Base-by-base conservation (phyloP, 768 basidiomycete species). In the Xerocomus brunneocitrinus region DNA sequence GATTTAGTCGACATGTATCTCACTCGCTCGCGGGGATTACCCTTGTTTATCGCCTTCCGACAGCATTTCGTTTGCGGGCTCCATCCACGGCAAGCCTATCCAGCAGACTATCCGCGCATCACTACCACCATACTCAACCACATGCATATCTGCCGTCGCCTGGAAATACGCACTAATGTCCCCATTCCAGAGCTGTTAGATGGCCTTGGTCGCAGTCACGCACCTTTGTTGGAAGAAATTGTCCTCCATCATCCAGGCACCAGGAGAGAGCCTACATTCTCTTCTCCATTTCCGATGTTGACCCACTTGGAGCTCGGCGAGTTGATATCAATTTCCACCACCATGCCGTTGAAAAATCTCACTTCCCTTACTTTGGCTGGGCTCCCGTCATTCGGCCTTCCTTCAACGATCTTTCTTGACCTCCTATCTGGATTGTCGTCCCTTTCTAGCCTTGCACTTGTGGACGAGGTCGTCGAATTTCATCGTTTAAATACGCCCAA, bases 381-480 rank as follows among this genome's bases (percentile, higher is more conserved):
- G 13, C 35, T 55, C 22, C 64, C 68, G 14, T 56, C 54, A 27
- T 53, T 54, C 19, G 56, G 67, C 19, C 55, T 67, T 40, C 58
- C 67, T 34, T 54, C 57, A 14, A 40, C 53, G 10, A 49, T 47
- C 25, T 67, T 67, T 38, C 50, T 59, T n/a, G 31, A 42, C n/a
- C 53, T 67, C 41, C 47, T 67, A n/a, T 64, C 61, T 30, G 43
- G 56, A 36, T 43, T 69, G 28, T 54, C 41, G 14, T 59, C 44
- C 32, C 65, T 68, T 47, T 62, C 57, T 48, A 53, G 51, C 35
- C 64, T 68, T 45, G 27, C 42, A 14, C 62, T 70, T 32, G 31
- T 67, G 12, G 62, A 66, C 12, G 66, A 67, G 34, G 66, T 45
- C 14, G 64, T 68, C 19, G 55, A 70, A 52, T 67, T 68, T 56